phyloP scores from a whole-genome alignment of 441 rosid genomes.

The Kokia cookei region DNA sequence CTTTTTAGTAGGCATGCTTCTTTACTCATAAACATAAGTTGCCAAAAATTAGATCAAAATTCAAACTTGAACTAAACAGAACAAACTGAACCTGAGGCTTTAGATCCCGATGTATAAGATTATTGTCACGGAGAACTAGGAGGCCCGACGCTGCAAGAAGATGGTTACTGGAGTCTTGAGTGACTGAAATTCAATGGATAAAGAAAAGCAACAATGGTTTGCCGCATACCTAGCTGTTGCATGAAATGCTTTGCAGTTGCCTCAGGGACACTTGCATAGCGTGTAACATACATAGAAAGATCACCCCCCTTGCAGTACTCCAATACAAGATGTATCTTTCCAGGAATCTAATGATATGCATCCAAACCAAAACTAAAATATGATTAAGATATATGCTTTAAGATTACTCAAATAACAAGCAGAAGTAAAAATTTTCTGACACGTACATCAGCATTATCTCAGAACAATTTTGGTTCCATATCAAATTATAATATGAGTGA shows the following conservation, averaged over 20 bases:
- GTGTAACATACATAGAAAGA: slow-evolving; percentile 77
- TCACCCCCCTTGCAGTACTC: slow-evolving; percentile 97
- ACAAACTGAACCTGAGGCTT: slow-evolving; percentile 83
- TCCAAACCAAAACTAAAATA: neutral
- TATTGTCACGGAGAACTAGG: slow-evolving; percentile 84
- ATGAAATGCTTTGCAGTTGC: slow-evolving; percentile 82
- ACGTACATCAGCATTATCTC: neutral
- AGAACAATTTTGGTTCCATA: neutral
- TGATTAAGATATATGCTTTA: neutral
- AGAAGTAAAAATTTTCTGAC: neutral
- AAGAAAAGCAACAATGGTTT: neutral
- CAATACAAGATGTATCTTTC: slow-evolving; percentile 74
- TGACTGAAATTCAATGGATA: slow-evolving; percentile 6
- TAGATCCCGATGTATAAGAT: slow-evolving; percentile 92
- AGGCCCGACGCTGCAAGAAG: slow-evolving; percentile 68
- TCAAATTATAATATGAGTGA: neutral
- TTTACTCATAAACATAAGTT: neutral
- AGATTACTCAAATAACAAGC: neutral
- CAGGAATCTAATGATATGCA: slow-evolving; percentile 54
- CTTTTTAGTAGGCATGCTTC: neutral
- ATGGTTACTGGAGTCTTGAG: slow-evolving; percentile 1
- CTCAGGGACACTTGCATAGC: slow-evolving; percentile 68
- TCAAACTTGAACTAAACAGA: slow-evolving; percentile 3
- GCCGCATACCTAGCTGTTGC: slow-evolving; percentile 73
- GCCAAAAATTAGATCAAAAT: slow-evolving; percentile 4